Conservation (phyloP, 495 filamentous ascomycete species). For the Penicillium alfredii region DNA sequence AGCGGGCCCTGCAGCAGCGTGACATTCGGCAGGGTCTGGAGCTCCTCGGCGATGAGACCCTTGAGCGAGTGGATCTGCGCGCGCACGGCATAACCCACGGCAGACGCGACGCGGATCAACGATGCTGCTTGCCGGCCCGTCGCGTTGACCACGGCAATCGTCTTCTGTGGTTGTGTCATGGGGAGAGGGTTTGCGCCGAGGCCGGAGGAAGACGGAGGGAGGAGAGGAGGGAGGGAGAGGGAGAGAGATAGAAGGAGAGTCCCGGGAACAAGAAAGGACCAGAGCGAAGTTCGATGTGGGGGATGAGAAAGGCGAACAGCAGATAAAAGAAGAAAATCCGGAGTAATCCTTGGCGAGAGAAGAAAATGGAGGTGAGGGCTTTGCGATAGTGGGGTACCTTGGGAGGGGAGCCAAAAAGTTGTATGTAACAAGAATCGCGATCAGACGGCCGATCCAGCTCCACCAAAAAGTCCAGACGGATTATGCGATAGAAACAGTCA, state of each 20-base stretch:
- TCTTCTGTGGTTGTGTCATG: constrained; percentile 55
- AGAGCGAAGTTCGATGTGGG: constrained; percentile 6
- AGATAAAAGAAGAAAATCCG: constrained; percentile 21
- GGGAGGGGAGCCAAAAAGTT: constrained; percentile 17
- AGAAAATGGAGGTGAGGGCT: constrained; percentile 20
- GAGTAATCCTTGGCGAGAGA: constrained; percentile 28
- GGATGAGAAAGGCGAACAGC: constrained; percentile 6
- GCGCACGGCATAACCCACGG: constrained; percentile 83
- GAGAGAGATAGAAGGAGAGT: constrained; percentile 7
- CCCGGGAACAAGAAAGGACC: not conserved
- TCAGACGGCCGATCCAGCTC: constrained; percentile 17
- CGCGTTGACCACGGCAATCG: constrained; percentile 87
- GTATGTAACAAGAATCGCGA: constrained; percentile 26
- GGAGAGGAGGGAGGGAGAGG: constrained; percentile 3
- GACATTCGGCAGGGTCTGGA: constrained; percentile 74
- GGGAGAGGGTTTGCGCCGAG: too few relatives aligned
- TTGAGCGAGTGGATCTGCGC: constrained; percentile 81
- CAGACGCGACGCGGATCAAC: constrained; percentile 83
- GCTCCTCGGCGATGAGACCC: constrained; percentile 77
- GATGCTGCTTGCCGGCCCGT: constrained; percentile 91
- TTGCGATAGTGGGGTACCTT: constrained; percentile 28
- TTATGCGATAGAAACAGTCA: constrained; percentile 27
- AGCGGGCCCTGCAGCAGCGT: constrained; percentile 75
- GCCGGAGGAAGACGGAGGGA: not conserved
- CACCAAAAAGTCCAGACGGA: constrained; percentile 7